These are phyloP conservation scores for Phaeosphaeriaceae sp. DNA, from an alignment of 2,329 filamentous ascomycete species.

Conservation along the genomic window DNA sequence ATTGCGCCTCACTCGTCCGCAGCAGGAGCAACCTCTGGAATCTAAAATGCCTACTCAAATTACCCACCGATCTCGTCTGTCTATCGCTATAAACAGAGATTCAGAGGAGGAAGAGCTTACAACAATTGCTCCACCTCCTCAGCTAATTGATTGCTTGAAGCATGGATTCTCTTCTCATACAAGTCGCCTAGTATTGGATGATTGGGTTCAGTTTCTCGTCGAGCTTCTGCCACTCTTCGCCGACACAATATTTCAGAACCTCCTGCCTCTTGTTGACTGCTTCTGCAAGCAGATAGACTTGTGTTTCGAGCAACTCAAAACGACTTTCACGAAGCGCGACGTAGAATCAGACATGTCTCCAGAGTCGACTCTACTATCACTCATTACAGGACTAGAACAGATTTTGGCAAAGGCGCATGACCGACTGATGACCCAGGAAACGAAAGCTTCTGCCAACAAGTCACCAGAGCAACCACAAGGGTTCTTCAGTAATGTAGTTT, in stretches of 20 bases:
- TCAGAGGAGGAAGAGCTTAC: slow-evolving; percentile 44
- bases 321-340: slow-evolving; percentile 61
- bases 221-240: slow-evolving; percentile 85
- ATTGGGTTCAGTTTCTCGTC: slow-evolving; percentile 86
- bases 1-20: slow-evolving; percentile 53
- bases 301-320: slow-evolving; percentile 74
- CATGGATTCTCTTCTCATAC: slow-evolving; percentile 77
- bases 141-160: slow-evolving; percentile 83
- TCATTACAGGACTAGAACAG: slow-evolving; percentile 92
- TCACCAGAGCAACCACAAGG: slow-evolving; percentile 82
- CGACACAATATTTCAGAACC: slow-evolving; percentile 83
- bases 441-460: slow-evolving; percentile 70
- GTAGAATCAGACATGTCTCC: slow-evolving; percentile 51
- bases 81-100: slow-evolving; percentile 35
- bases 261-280: slow-evolving; percentile 90
- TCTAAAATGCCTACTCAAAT: slow-evolving; percentile 22
- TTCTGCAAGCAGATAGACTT: slow-evolving; percentile 78
- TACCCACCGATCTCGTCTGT: slow-evolving; percentile 39
- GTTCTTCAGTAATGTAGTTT: slow-evolving; percentile 94
- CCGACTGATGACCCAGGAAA: slow-evolving; percentile 77
- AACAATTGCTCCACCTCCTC: slow-evolving; percentile 63
- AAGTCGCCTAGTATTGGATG: slow-evolving; percentile 81
- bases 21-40: slow-evolving; percentile 29
- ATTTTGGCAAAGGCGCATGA: slow-evolving; percentile 88
- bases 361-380: slow-evolving; percentile 77